Base-by-base conservation (phyloP, 352 stramenopile species). In the Phytophthora idaei region DNA sequence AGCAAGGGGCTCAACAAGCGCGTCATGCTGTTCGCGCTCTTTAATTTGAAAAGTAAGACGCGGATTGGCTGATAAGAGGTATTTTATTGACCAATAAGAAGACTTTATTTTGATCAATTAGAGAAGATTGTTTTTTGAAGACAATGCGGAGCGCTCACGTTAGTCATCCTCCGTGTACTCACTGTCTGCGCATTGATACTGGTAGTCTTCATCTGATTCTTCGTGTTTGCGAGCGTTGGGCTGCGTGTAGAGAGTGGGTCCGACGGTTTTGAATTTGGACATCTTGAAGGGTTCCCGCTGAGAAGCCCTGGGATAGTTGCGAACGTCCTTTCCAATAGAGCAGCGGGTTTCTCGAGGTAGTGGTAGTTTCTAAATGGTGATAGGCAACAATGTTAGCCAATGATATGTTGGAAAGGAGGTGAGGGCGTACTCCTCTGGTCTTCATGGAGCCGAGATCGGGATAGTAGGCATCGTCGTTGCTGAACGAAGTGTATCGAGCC, bases 191-290 rank as follows among this genome's bases (percentile, higher is more conserved):
- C 25, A 44, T 14, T 50, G 51, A 9, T 27, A 32, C 25, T 59
- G 25, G 11, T 36, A 60, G 5, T 39, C n/a, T 17, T 34, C 46
- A 3, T 67, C 34, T 67, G 51, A 28, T 39, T 42, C 28, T 46
- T 61, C 41, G 1, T 51, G 53, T 9, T 53, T 15, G 31, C 34
- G 42, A 39, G 47, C 63, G 21, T 62, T 77, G 8, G 87, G 84
- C 41, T 94, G 87, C 47, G 87, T 93, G 61, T 67, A 83, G 8
- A 93, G 50, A 28, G 85, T 80, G 44, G 78, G 78, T 37, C 79
- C 82, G 15, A 94, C 83, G 29, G 88, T 87, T 64, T 89, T 90
- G 67, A 94, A 94, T 69, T 94, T 94, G 69, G 83, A 86, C 87
- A 94, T 92, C 54, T 94, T 94, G 77, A 94, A 94, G 3, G 82